Conservation (phyloP, 306 rosid genomes). For the Alnus glutinosa region DNA sequence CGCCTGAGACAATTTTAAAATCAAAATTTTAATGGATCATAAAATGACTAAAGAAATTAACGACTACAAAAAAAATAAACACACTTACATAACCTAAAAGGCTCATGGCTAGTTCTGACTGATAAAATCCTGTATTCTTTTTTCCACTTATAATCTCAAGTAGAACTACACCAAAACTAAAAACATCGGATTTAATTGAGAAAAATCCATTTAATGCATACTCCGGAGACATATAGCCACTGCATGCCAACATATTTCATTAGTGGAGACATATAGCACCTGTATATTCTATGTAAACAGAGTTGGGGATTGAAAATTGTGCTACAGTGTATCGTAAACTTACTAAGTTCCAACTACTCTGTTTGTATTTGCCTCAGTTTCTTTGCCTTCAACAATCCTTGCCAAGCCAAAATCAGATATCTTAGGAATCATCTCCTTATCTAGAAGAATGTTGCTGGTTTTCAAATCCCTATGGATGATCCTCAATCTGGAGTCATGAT, state of each 20-base stretch:
- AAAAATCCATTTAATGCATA: conserved; percentile 52
- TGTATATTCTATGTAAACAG: not conserved
- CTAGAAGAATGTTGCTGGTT: conserved; percentile 38
- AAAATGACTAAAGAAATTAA: too few relatives aligned
- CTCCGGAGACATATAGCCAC: conserved; percentile 59
- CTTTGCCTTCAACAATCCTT: conserved; percentile 36
- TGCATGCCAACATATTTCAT: not conserved
- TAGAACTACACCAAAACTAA: conserved; percentile 58
- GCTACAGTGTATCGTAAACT: not conserved
- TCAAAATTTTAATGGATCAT: not conserved
- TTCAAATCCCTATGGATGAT: conserved; percentile 40
- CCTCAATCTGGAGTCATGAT: conserved; percentile 37
- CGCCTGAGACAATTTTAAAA: conserved; percentile 28
- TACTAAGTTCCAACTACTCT: conserved; percentile 39
- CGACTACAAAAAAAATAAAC: not conserved
- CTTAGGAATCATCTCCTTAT: conserved; percentile 39
- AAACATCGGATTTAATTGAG: conserved; percentile 54
- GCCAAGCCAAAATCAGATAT: conserved; percentile 42
- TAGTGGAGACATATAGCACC: not conserved
- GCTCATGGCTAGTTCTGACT: conserved; percentile 34
- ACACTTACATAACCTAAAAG: conserved; percentile 55
- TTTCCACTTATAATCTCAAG: conserved; percentile 57
- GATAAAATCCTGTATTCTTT: conserved; percentile 42
- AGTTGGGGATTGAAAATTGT: not conserved
- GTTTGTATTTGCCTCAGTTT: conserved; percentile 29